Base-by-base conservation (phyloP, 2,329 filamentous ascomycete genomes). In the Phialophora expanda region DNA sequence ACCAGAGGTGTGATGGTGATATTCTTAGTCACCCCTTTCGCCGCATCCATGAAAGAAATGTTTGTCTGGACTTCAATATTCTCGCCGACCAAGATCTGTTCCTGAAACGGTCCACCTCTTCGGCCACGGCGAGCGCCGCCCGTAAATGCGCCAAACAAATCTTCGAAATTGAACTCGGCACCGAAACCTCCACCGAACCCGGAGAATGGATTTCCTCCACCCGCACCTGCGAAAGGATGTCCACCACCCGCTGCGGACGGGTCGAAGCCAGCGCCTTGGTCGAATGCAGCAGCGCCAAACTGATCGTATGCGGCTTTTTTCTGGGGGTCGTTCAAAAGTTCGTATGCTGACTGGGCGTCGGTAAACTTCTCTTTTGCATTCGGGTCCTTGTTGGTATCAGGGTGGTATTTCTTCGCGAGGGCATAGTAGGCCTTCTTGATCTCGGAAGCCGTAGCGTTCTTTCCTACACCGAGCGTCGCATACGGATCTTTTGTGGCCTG, bases 351-450 rank as follows among this genome's bases (percentile, higher is more conserved):
- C 78, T 99, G 95, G 62, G 96, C 92, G 73, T 97, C 94, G 69
- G 89, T 86, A 74, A 99, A 99, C 74, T 91, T 94, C 74, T 98
- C 95, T 77, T 98, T 98, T 41, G 95, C 93, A n/a, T 83, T 85
- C 2, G 91, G 78, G 73, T 98, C 95, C 78, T 98, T 98, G 84
- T 98, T 99, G 41, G 95, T 98, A 77, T 99, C 95, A 8, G 95
- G 95, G 75, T 99, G 95, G 77, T 88, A 99, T 76, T 98, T 99
- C 80, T 99, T 99, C 22, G 95, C 95, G 66, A 98, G 84, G 58
- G 93, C 92, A 77, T 99, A 99, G 82, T 99, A 99, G 2, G 95
- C 93, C 78, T 97, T 98, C 78, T 99, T 99, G 77, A 99, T 98
- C 41, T 98, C 94, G 66, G 87, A 83, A 2, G 92, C 82, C 1